These are phyloP conservation scores for Ustilago tritici DNA, from an alignment of 1,284 basidiomycete genomes.

Conservation along the genomic window DNA sequence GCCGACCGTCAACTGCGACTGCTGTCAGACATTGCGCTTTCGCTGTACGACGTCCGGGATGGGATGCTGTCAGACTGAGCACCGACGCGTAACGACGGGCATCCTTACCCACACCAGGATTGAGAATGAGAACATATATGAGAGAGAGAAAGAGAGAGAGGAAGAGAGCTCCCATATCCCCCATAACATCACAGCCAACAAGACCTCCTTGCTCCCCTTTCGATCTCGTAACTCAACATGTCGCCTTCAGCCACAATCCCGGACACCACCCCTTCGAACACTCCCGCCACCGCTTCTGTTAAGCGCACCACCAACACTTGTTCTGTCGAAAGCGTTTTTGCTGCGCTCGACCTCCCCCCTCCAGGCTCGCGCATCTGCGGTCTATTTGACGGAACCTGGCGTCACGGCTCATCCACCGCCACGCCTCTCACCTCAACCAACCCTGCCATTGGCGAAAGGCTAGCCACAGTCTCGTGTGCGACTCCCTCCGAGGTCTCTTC, in stretches of 20 bases:
- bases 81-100: no score
- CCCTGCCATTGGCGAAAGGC: conserved; percentile 55
- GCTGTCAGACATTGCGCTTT: not conserved
- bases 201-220: not conserved
- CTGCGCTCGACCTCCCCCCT: conserved; percentile 34
- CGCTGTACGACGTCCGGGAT: not conserved
- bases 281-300: conserved; percentile 5
- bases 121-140: not conserved
- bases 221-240: conserved; percentile 14
- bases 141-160: not conserved
- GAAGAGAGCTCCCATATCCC: not conserved
- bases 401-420: conserved; percentile 29
- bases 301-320: not conserved
- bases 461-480: conserved; percentile 72
- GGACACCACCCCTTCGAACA: conserved; percentile 20
- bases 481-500: conserved; percentile 78
- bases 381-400: conserved; percentile 59
- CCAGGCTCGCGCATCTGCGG: conserved; percentile 47
- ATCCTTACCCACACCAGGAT: no score
- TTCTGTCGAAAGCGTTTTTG: conserved; percentile 29
- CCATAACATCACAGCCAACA: not conserved
- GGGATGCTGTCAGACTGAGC: not conserved
- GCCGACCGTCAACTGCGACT: not conserved
- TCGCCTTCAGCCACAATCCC: conserved; percentile 15
- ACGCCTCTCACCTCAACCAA: conserved; percentile 45